Percentiles rank a stretch among this genome's conserved stretches.
Conservation (phyloP, 176 grass and related monocot species). For the Secale cereale region DNA sequence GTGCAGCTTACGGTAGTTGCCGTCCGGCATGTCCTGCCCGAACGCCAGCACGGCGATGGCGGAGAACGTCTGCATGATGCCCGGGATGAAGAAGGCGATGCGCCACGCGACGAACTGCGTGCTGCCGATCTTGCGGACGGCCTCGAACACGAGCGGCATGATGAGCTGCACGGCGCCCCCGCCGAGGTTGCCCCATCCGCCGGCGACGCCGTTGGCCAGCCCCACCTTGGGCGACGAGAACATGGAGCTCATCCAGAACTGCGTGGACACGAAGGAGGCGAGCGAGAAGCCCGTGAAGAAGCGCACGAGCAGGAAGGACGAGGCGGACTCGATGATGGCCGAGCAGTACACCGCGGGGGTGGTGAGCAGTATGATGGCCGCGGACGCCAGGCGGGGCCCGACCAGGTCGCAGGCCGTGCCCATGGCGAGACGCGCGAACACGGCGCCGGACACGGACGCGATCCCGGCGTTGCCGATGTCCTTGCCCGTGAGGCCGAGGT, state of each 20-base stretch:
- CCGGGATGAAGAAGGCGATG: constrained; percentile 89
- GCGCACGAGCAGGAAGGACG: constrained; percentile 59
- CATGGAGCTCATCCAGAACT: constrained; percentile 99
- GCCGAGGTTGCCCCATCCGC: constrained; percentile 93
- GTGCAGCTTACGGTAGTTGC: constrained; percentile 69
- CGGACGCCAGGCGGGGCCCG: constrained; percentile 75
- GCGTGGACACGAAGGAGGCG: constrained; percentile 86
- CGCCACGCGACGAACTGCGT: constrained; percentile 80
- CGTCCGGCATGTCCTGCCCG: constrained; percentile 89
- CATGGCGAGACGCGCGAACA: constrained; percentile 90
- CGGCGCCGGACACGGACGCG: constrained; percentile 83
- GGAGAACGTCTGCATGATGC: constrained; percentile 63
- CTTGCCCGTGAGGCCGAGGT: constrained; percentile 62
- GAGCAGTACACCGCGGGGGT: constrained; percentile 80
- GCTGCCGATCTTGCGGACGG: constrained; percentile 65
- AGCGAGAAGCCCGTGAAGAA: constrained; percentile 98
- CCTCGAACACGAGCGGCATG: constrained; percentile 80
- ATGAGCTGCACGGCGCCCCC: constrained; percentile 87
- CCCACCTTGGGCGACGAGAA: constrained; percentile 85
- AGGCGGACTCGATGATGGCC: constrained; percentile 54
- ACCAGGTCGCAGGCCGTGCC: constrained; percentile 89
- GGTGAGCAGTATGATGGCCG: constrained; percentile 70
- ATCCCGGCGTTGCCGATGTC: constrained; percentile 97
- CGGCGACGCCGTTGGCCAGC: constrained; percentile 76
- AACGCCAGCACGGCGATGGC: constrained; percentile 63